Evolutionary conservation across 768 basidiomycete genomes (phyloP).

Genomic region (Lentinula detonsa): DNA sequence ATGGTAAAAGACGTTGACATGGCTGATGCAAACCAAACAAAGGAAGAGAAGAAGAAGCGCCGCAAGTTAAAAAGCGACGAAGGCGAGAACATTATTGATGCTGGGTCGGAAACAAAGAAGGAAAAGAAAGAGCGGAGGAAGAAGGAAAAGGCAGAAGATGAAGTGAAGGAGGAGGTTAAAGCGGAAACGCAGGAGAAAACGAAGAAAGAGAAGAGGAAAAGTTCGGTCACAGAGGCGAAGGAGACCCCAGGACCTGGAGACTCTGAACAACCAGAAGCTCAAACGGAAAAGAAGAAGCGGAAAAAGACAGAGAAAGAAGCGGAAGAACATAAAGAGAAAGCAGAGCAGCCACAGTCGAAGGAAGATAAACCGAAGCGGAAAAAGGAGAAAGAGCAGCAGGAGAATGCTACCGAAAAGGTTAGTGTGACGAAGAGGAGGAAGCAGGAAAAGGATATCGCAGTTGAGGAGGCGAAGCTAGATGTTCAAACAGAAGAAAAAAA

Average conservation of each 20-base stretch:
- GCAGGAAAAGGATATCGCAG: conserved; percentile 16
- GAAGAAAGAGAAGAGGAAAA: conserved; percentile 11
- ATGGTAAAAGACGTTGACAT: conserved; percentile 9
- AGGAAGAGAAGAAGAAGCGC: conserved; percentile 5
- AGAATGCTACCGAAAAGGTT: not conserved
- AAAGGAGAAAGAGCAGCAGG: conserved; percentile 16
- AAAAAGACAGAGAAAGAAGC: not conserved
- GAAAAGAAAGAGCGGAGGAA: not conserved
- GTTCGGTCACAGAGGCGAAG: conserved; percentile 5
- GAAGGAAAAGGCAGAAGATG: conserved; percentile 12
- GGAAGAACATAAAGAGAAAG: conserved; percentile 11
- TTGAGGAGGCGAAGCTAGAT: conserved; percentile 4
- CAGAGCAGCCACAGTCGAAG: conserved; percentile 10
- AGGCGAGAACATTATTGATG: not conserved
- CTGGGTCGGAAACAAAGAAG: not conserved
- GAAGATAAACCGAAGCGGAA: conserved; percentile 7
- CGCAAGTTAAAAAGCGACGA: conserved; percentile 6
- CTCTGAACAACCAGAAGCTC: not conserved
- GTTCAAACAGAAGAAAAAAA: conserved; percentile 17
- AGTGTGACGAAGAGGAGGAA: conserved; percentile 15
- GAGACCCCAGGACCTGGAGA: conserved; percentile 13
- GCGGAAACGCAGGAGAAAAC: conserved; percentile 2
- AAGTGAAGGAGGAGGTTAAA: not conserved
- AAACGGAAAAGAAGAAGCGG: not conserved
- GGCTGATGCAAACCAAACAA: not conserved